phyloP scores from a whole-genome alignment of 768 basidiomycete species.

The Pulveroboletus frians region DNA sequence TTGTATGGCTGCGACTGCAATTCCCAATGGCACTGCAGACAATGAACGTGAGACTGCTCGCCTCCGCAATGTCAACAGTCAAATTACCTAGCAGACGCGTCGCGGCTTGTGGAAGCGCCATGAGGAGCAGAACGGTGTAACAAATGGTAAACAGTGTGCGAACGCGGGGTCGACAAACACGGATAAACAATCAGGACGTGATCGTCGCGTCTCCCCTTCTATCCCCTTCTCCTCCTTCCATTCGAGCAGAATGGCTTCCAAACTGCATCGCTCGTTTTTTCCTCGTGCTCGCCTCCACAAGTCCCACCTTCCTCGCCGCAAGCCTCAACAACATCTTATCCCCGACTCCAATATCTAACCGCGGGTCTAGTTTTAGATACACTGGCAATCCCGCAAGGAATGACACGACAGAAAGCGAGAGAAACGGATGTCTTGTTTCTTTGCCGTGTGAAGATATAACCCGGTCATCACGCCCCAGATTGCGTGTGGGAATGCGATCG shows the following conservation, averaged over 20 bases:
- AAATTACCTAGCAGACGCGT: conserved; percentile 46
- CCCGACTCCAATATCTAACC: conserved; percentile 69
- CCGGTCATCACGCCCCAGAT: conserved; percentile 92
- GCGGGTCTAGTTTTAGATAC: conserved; percentile 74
- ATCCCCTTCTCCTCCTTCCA: conserved; percentile 57
- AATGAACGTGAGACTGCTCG: conserved; percentile 7
- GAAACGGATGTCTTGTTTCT: conserved; percentile 88
- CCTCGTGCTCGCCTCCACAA: conserved; percentile 64
- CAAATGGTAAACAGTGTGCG: background rate
- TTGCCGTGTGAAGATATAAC: conserved; percentile 88
- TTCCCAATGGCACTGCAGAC: conserved; percentile 33
- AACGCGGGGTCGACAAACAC: conserved; percentile 17
- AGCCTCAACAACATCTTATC: conserved; percentile 85
- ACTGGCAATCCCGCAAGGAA: conserved; percentile 79
- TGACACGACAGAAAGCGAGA: conserved; percentile 71
- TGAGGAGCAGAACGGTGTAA: conserved; percentile 18
- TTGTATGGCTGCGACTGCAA: conserved; percentile 39
- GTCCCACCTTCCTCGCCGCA: conserved; percentile 66
- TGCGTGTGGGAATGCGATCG: conserved; percentile 80
- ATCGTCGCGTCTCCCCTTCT: conserved; percentile 45
- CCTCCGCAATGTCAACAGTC: background rate
- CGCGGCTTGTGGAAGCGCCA: conserved; percentile 49
- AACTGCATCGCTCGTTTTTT: conserved; percentile 98
- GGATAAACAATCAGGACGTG: conserved; percentile 17
- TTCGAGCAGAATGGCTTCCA: conserved; percentile 80